Base-by-base conservation (phyloP, 106 monocot genomes). In the Platanthera guangdongensis region DNA sequence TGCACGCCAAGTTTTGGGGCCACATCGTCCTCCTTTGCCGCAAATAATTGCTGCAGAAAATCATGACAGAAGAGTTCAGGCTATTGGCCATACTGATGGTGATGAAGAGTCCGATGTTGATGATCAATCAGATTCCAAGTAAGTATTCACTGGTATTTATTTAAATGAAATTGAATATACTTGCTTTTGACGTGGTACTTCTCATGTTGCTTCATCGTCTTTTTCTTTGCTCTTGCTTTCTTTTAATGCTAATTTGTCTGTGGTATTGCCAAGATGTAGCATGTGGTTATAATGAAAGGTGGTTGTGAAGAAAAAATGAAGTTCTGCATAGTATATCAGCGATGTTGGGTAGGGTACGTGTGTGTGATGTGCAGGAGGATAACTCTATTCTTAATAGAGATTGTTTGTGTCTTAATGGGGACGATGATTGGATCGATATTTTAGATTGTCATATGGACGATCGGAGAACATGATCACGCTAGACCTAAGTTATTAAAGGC, bases 61-160 rank as follows among this genome's bases (percentile, higher is more conserved):
- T 74, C 76, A 78, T 79, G 85, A 87, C 10, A 80, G 84, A 47
- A 81, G 83, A 77, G 86, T 47, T 52, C 83, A 81, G 71, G 55
- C 75, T 18, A 68, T 57, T 82, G 79, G 59, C 46, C 64, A 78
- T 71, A 47, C 74, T 74, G 89, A 88, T 75, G 79, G 82, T 80
- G 83, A 75, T 73, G 88, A 96, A 72, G 96, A 91, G 60, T 86
- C 85, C 72, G 92, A 90, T 62, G 67, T 59, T 50, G 91, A 91
- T 77, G 97, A 94, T 72, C 86, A 91, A 78, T 74, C 82, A 62
- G 91, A 99, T 87, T 91, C 94, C 59, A 94, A 99, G 94, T 91
- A 85, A 86, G 88, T 79, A 60, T n/a, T 75, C 30, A 72, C 22
- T 72, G 22, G 1, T 46, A 5, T 62, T 47, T 69, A 4, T 70